Base-by-base conservation (phyloP, 371 early-diverging fungal species). In the Homolaphlyctis polyrhiza region DNA sequence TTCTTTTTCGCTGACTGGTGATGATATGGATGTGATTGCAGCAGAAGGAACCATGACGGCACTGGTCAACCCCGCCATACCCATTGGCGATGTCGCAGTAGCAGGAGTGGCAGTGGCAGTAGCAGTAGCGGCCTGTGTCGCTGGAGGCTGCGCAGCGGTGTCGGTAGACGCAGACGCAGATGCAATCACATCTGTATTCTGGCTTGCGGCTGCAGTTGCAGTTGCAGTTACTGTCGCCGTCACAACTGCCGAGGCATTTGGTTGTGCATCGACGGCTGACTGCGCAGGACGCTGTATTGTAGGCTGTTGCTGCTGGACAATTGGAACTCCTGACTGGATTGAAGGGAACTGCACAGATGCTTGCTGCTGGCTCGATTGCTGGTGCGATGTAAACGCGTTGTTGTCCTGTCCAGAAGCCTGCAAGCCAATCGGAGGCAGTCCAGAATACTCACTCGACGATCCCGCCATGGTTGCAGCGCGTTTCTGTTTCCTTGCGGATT, bases 401-500 rank as follows among this genome's bases (percentile, higher is more conserved):
- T n/a, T n/a, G n/a, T n/a, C n/a, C n/a, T n/a, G n/a, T n/a, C n/a
- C n/a, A n/a, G n/a, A n/a, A n/a, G n/a, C n/a, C n/a, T n/a, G n/a
- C n/a, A n/a, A n/a, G n/a, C n/a, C n/a, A n/a, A n/a, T n/a, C n/a
- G n/a, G n/a, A n/a, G n/a, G n/a, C n/a, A n/a, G n/a, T n/a, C n/a
- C n/a, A n/a, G n/a, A n/a, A n/a, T n/a, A n/a, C n/a, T n/a, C n/a
- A n/a, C n/a, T n/a, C n/a, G 39, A 39, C 18, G 52, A 25, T 32
- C 8, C 6, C 14, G 5, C 55, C 2, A 55, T 55, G 30, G 55
- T 55, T 14, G 35, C 55, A 14, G 55, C 2, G 2, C 55, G 55
- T n/a, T 55, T 55, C n/a, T 55, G 55, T n/a, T 55, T 55, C 30
- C 55, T 2, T 2, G 11, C 55, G 18, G 55, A 4, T 33, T 55